Evolutionary conservation across 768 basidiomycete species (phyloP).

Genomic region (Boletus rubroflammeus): DNA sequence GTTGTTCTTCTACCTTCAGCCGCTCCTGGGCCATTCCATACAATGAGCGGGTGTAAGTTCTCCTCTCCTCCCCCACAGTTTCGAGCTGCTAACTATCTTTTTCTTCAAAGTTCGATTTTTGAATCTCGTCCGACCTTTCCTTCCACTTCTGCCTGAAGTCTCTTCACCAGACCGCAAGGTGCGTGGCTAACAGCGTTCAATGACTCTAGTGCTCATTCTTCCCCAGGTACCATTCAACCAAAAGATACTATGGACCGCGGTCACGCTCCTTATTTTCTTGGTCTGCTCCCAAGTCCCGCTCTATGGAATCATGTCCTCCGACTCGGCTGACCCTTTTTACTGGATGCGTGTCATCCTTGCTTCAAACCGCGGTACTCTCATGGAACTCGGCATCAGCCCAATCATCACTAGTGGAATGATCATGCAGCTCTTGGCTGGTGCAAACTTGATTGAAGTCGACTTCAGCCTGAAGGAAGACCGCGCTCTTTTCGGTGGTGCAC

Average conservation of each 20-base stretch:
- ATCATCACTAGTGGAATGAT: conserved; percentile 99
- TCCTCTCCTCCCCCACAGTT: not conserved
- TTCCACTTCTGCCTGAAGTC: conserved; percentile 95
- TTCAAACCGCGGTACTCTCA: conserved; percentile 96
- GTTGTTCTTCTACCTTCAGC: conserved; percentile 18
- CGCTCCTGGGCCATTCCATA: conserved; percentile 31
- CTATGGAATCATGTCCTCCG: conserved; percentile 99
- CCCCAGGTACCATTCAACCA: conserved; percentile 93
- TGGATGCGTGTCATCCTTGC: conserved; percentile 99
- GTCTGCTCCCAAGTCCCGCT: conserved; percentile 99
- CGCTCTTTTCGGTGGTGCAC: conserved; percentile 91
- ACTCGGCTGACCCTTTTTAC: conserved; percentile 98
- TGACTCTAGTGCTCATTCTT: conserved; percentile 1
- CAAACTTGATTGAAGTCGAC: conserved; percentile 96
- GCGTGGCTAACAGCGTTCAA: conserved; percentile 15
- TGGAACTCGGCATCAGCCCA: conserved; percentile 98
- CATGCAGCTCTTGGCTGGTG: conserved; percentile 98
- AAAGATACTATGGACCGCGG: conserved; percentile 98
- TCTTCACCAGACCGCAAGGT: conserved; percentile 98
- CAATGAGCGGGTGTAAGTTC: conserved; percentile 78
- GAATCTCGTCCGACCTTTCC: conserved; percentile 96
- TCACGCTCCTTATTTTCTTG: conserved; percentile 98
- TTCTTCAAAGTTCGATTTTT: conserved; percentile 75
- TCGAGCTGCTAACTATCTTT: conserved; percentile 2
- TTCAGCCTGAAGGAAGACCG: conserved; percentile 96